phyloP scores from a whole-genome alignment of 192 early-diverging fungal genomes.

The Linnemannia exigua region DNA sequence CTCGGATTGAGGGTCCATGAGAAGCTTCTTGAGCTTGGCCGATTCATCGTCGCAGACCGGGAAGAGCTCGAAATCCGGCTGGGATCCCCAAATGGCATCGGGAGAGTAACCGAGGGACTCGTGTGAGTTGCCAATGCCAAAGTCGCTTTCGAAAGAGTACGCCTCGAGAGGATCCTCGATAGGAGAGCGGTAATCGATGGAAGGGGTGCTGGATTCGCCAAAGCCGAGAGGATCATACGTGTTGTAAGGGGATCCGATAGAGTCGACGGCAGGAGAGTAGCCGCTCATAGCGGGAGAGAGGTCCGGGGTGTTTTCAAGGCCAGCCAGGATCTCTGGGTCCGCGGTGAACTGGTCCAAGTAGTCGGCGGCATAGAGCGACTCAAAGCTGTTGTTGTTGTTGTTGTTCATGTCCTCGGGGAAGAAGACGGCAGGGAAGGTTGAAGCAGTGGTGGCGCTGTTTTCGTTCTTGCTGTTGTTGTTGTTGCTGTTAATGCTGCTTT shows the following conservation, averaged over 20 bases:
- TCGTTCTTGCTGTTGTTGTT: too few species aligned
- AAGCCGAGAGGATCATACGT: slow-evolving; percentile 31
- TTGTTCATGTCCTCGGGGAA: slow-evolving; percentile 18
- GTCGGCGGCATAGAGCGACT: neutral
- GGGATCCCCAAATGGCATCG: slow-evolving; percentile 3
- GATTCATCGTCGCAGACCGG: slow-evolving; percentile 27
- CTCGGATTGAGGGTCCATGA: slow-evolving; percentile 8
- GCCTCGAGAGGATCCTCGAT: slow-evolving; percentile 21
- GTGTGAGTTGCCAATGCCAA: slow-evolving; percentile 26
- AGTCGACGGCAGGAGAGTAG: slow-evolving; percentile 30
- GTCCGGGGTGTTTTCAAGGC: slow-evolving; percentile 27
- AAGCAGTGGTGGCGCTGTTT: neutral
- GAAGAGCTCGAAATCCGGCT: slow-evolving; percentile 42
- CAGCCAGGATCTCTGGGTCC: slow-evolving; percentile 4
- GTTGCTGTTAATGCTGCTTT: slow-evolving; percentile 9
- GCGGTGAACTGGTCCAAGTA: slow-evolving; percentile 19
- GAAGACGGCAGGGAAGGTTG: neutral
- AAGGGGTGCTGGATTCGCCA: slow-evolving; percentile 39
- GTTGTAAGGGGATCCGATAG: slow-evolving; percentile 28
- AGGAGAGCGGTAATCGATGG: slow-evolving; percentile 15
- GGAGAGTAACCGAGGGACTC: too few species aligned
- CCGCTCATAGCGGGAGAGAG: slow-evolving; percentile 41
- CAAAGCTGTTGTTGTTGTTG: slow-evolving; percentile 29
- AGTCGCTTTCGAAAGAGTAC: slow-evolving; percentile 22
- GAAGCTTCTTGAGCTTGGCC: slow-evolving; percentile 19